phyloP scores from a whole-genome alignment of 164 flowering plant species.

The Tinospora cordifolia region DNA sequence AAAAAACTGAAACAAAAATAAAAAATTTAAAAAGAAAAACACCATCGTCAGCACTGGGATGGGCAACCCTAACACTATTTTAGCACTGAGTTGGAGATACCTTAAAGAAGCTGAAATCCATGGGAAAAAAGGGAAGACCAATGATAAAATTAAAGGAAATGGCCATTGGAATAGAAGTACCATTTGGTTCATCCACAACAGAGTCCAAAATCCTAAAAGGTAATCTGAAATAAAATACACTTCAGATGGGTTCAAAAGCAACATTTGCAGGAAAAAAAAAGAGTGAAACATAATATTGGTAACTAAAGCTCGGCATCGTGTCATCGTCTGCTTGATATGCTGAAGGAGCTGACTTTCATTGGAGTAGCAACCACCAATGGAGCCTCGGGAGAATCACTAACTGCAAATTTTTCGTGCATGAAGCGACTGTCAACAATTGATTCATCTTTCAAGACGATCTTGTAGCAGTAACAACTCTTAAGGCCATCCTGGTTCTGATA shows the following conservation, averaged over 20 bases:
- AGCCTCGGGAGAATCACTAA: constrained; percentile 79
- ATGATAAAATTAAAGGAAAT: no score
- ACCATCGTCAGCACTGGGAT: no score
- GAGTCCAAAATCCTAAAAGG: neutral
- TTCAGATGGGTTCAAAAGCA: neutral
- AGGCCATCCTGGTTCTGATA: constrained; percentile 75
- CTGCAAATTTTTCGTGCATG: constrained; percentile 88
- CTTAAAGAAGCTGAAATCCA: no score
- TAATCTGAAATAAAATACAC: neutral
- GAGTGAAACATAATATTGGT: neutral
- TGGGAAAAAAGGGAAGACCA: no score
- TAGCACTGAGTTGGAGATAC: no score
- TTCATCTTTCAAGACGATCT: constrained; percentile 75
- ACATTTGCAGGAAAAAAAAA: neutral
- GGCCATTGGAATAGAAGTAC: neutral
- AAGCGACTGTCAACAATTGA: constrained; percentile 92
- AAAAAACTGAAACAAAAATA: no score
- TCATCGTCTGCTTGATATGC: constrained; percentile 63
- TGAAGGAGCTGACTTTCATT: constrained; percentile 87
- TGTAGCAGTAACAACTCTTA: constrained; percentile 97
- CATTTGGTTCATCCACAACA: neutral
- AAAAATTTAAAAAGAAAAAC: no score
- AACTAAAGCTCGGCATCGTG: constrained; percentile 1
- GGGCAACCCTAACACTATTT: no score
- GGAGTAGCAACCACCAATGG: constrained; percentile 95